Evolutionary conservation across 805 yeast genomes (phyloP).

Genomic region (Grigorovia yakushimaensis): DNA sequence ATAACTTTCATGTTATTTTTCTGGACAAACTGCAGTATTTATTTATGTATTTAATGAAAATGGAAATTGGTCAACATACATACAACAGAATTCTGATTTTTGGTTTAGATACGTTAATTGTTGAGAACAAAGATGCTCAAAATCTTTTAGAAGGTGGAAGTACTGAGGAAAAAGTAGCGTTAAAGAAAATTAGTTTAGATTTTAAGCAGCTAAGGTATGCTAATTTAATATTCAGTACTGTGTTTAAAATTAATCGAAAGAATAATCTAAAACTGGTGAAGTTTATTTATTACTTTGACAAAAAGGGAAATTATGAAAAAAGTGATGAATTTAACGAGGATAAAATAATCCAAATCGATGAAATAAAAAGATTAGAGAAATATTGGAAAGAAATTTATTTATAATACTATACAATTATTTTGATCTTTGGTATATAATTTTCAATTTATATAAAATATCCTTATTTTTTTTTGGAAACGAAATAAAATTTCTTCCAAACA

Average conservation of each 20-base stretch:
- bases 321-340: not conserved
- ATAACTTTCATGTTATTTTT: conserved; percentile 20
- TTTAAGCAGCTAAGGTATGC: conserved; percentile 10
- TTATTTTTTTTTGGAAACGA: no score
- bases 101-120: conserved; percentile 20
- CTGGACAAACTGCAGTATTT: conserved; percentile 24
- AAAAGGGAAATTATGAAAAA: not conserved
- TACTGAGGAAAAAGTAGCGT: not conserved
- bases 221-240: conserved; percentile 17
- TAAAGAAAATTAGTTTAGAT: conserved; percentile 2
- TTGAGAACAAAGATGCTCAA: no score
- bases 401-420: not conserved
- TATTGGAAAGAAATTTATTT: conserved; percentile 22
- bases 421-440: not conserved
- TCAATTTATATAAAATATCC: not conserved
- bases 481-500: no score
- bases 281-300: conserved; percentile 7
- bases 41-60: conserved; percentile 27
- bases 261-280: conserved; percentile 10
- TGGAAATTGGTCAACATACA: conserved; percentile 17
- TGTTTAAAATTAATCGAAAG: conserved; percentile 15
- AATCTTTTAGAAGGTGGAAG: no score
- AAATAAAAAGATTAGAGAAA: conserved; percentile 10
- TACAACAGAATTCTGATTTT: conserved; percentile 14
- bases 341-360: not conserved